Evolutionary conservation across 2,329 filamentous ascomycete species (phyloP).

Genomic region (Colletotrichum chlorophyti): DNA sequence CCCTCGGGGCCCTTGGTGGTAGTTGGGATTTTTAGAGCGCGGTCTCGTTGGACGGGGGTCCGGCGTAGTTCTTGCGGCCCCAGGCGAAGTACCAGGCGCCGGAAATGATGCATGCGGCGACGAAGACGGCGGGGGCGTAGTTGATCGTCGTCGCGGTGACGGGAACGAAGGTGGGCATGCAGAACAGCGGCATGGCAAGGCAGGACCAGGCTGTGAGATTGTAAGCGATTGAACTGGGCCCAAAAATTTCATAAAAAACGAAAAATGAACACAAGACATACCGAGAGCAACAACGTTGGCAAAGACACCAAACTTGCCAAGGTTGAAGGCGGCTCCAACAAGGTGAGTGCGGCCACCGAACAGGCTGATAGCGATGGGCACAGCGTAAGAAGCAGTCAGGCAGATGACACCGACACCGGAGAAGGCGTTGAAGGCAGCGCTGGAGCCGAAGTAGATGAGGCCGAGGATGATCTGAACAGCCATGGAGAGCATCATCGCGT

Average conservation of each 20-base stretch:
- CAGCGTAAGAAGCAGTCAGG: slow-evolving; percentile 71
- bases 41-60: slow-evolving; percentile 59
- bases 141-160: slow-evolving; percentile 69
- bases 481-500: slow-evolving; percentile 77
- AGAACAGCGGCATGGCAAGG: slow-evolving; percentile 76
- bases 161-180: slow-evolving; percentile 71
- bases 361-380: slow-evolving; percentile 70
- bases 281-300: slow-evolving; percentile 70
- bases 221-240: slow-evolving; percentile 33
- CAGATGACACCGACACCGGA: slow-evolving; percentile 74
- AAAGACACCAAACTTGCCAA: slow-evolving; percentile 66
- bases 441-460: slow-evolving; percentile 73
- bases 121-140: slow-evolving; percentile 78
- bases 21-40: slow-evolving; percentile 24
- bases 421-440: slow-evolving; percentile 76
- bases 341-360: slow-evolving; percentile 66
- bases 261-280: slow-evolving; percentile 52
- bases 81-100: slow-evolving; percentile 72
- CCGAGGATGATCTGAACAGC: slow-evolving; percentile 68
- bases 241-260: slow-evolving; percentile 7
- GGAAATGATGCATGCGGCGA: slow-evolving; percentile 67
- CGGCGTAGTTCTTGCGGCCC: slow-evolving; percentile 73
- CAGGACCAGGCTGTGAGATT: slow-evolving; percentile 64
- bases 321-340: slow-evolving; percentile 62
- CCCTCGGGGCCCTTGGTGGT: neutral